Percentiles rank a stretch among this genome's conserved stretches.
Conservation (phyloP, 2,329 filamentous ascomycete genomes). For the Aspergillus melleus region DNA sequence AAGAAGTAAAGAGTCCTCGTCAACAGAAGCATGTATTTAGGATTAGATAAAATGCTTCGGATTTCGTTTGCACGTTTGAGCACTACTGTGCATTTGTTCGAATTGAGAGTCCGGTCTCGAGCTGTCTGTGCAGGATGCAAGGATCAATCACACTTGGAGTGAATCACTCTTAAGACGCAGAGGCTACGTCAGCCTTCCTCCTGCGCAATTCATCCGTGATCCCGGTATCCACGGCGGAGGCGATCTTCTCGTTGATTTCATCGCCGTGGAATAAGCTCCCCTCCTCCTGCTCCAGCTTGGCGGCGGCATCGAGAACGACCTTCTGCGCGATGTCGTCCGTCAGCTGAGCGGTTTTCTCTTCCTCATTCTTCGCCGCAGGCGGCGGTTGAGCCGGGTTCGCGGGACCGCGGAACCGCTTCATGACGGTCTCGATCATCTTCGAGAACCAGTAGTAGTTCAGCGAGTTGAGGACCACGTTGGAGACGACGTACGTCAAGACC, state of each 20-base stretch:
- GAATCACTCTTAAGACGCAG: neutral
- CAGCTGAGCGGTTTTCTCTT: constrained; percentile 11
- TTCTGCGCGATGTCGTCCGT: constrained; percentile 30
- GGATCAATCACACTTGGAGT: too few relatives aligned
- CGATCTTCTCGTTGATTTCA: constrained; percentile 18
- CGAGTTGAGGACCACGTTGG: constrained; percentile 61
- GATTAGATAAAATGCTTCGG: neutral
- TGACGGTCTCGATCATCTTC: constrained; percentile 66
- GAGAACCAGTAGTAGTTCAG: constrained; percentile 67
- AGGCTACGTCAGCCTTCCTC: constrained; percentile 22
- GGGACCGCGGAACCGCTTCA: constrained; percentile 58
- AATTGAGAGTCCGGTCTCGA: neutral
- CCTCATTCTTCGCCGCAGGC: constrained; percentile 13
- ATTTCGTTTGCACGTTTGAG: neutral
- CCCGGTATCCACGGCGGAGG: constrained; percentile 59
- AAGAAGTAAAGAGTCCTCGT: neutral
- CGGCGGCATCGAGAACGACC: constrained; percentile 37
- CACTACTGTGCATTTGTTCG: neutral
- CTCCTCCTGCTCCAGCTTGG: constrained; percentile 32
- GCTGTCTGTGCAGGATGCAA: neutral
- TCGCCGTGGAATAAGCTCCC: constrained; percentile 29
- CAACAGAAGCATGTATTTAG: neutral
- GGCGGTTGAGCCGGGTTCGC: constrained; percentile 19
- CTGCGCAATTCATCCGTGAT: constrained; percentile 85
- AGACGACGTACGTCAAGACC: constrained; percentile 56